A percentile compares a stretch with the other conserved stretches of the same genome.
These are phyloP conservation scores for Carpinus fangiana DNA, from an alignment of 306 rosid genomes.

Conservation along the genomic window DNA sequence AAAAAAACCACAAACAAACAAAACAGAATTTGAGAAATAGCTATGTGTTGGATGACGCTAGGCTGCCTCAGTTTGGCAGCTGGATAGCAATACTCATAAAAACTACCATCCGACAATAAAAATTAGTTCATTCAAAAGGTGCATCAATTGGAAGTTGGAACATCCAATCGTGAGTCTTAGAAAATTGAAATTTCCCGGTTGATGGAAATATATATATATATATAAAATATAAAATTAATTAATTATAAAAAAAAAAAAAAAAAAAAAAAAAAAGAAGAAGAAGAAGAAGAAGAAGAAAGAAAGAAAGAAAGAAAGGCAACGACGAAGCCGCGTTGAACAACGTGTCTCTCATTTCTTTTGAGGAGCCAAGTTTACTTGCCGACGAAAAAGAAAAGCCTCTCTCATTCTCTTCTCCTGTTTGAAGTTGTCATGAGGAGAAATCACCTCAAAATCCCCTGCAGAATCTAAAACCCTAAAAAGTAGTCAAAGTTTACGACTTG, in stretches of 20 bases:
- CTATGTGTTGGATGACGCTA: too few species aligned
- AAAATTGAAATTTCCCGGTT: too few species aligned
- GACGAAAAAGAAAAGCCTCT: conserved; percentile 12
- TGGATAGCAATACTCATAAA: too few species aligned
- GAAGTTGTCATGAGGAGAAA: conserved; percentile 3
- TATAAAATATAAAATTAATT: too few species aligned
- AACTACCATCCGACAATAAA: too few species aligned
- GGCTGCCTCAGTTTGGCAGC: too few species aligned
- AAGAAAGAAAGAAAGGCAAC: neutral
- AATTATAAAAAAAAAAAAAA: too few species aligned
- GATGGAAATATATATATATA: neutral
- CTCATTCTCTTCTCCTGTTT: conserved; percentile 5
- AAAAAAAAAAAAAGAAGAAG: neutral
- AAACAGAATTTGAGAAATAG: too few species aligned
- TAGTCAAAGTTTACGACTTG: conserved; percentile 40
- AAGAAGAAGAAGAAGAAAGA: neutral
- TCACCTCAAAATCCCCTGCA: neutral
- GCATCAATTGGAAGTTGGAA: too few species aligned
- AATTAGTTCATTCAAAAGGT: too few species aligned
- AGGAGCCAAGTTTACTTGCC: conserved; percentile 20
- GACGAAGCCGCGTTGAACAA: conserved; percentile 5
- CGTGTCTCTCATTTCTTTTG: conserved; percentile 5
- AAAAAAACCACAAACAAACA: too few species aligned
- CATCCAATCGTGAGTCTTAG: too few species aligned
- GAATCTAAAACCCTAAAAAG: conserved; percentile 32